phyloP scores from a whole-genome alignment of 148 eudicot species.

The Gaultheria prostrata region DNA sequence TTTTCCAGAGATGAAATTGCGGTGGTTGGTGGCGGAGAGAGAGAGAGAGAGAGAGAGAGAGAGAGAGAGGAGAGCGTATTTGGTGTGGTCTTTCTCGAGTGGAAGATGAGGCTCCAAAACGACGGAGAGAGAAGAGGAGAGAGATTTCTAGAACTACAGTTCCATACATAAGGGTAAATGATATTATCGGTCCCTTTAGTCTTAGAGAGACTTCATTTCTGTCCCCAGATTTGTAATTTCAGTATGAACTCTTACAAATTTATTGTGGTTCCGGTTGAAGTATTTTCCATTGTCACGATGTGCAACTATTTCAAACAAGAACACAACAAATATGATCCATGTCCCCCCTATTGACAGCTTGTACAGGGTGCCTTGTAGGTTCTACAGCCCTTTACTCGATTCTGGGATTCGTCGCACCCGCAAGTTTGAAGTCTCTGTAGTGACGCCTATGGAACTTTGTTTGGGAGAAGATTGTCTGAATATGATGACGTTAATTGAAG shows the following conservation, averaged over 20 bases:
- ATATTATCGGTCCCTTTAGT: background rate
- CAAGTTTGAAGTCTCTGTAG: too few relatives aligned
- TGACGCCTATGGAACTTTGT: too few relatives aligned
- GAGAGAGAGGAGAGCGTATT: background rate
- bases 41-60: background rate
- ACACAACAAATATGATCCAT: too few relatives aligned
- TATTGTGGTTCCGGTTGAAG: background rate
- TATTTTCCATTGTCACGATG: too few relatives aligned
- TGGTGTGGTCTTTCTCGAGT: background rate
- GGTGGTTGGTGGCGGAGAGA: background rate
- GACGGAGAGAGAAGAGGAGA: background rate
- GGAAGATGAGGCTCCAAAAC: slow-evolving; percentile 15
- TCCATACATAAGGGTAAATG: background rate
- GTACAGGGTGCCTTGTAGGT: too few relatives aligned
- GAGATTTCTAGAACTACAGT: background rate
- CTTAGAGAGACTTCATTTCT: background rate
- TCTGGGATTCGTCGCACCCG: too few relatives aligned
- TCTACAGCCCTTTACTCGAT: too few relatives aligned
- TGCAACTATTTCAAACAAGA: too few relatives aligned
- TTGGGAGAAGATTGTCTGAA: too few relatives aligned
- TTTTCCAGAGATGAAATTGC: too few relatives aligned
- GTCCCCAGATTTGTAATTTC: background rate
- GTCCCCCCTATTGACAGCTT: too few relatives aligned
- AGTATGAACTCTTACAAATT: background rate
- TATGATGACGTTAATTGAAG: too few relatives aligned